phyloP scores from a whole-genome alignment of 495 filamentous ascomycete genomes.

The Bacidia rubella region DNA sequence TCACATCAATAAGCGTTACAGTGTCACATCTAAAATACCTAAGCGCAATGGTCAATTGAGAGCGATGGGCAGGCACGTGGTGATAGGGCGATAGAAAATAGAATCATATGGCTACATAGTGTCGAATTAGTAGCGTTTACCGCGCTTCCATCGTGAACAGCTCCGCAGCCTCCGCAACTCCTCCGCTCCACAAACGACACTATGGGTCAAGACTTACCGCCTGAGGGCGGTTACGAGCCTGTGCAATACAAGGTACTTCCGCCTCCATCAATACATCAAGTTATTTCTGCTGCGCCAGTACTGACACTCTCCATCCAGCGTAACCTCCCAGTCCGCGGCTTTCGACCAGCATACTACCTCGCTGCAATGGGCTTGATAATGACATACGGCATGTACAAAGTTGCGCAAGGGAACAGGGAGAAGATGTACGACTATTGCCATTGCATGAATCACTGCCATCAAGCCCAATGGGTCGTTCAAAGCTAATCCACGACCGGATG shows the following conservation, averaged over 20 bases:
- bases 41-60: too few species aligned
- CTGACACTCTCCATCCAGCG: constrained; percentile 37
- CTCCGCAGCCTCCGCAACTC: not conserved
- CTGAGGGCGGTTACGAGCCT: constrained; percentile 80
- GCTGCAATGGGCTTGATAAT: constrained; percentile 59
- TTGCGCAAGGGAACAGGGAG: constrained; percentile 66
- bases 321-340: constrained; percentile 84
- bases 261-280: not conserved
- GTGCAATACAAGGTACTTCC: constrained; percentile 82
- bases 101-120: not conserved
- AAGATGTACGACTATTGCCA: constrained; percentile 51
- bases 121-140: not conserved
- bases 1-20: too few species aligned
- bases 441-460: too few species aligned
- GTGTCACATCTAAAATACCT: too few species aligned
- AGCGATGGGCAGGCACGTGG: too few species aligned
- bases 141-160: not conserved
- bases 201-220: constrained; percentile 77
- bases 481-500: not conserved
- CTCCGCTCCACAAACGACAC: not conserved
- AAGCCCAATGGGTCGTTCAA: not conserved
- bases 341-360: constrained; percentile 68
- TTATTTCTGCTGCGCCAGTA: not conserved
- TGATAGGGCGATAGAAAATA: too few species aligned
- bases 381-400: constrained; percentile 78